phyloP scores from a whole-genome alignment of 805 yeast genomes.

The Kodamaea kakaduensis region DNA sequence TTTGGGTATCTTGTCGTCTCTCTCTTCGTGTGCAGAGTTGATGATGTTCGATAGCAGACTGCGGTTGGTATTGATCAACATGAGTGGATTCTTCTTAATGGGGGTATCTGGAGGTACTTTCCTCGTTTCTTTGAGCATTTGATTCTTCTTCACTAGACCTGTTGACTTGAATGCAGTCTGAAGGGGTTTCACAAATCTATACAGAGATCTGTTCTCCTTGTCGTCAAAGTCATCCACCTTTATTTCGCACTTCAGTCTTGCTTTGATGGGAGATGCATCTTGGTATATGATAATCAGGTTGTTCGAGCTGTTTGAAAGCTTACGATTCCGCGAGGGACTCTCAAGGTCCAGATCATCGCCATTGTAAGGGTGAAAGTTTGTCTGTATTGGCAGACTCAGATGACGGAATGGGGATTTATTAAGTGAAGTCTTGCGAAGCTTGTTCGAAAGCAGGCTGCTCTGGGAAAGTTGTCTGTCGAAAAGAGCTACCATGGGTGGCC shows the following conservation, averaged over 20 bases:
- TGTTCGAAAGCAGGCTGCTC: constrained; percentile 5
- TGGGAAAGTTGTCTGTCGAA: constrained; percentile 1
- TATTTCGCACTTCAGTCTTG: constrained; percentile 1
- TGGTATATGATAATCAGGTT: constrained; percentile 23
- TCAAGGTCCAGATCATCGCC: constrained; percentile 26
- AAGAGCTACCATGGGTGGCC: constrained; percentile 9
- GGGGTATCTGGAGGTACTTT: constrained; percentile 44
- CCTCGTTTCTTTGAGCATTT: constrained; percentile 17
- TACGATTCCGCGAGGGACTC: constrained; percentile 30
- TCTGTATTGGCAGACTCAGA: constrained; percentile 11
- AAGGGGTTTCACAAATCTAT: constrained; percentile 73
- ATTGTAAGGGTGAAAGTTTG: constrained; percentile 20
- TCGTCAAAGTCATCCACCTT: constrained; percentile 21
- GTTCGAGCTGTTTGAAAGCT: constrained; percentile 18
- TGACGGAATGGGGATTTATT: constrained; percentile 14
- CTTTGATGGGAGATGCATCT: constrained; percentile 14
- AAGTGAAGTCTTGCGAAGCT: constrained; percentile 14
- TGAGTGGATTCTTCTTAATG: constrained; percentile 38
- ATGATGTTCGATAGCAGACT: constrained; percentile 18
- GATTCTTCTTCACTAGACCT: constrained; percentile 59
- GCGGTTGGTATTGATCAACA: constrained; percentile 26
- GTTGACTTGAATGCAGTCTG: constrained; percentile 79
- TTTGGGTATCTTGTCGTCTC: constrained; percentile 11
- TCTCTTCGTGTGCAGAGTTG: constrained; percentile 19
- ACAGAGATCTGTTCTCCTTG: constrained; percentile 41